These are phyloP conservation scores for Fibroporia radiculosa DNA, from an alignment of 768 basidiomycete species.

Conservation along the genomic window DNA sequence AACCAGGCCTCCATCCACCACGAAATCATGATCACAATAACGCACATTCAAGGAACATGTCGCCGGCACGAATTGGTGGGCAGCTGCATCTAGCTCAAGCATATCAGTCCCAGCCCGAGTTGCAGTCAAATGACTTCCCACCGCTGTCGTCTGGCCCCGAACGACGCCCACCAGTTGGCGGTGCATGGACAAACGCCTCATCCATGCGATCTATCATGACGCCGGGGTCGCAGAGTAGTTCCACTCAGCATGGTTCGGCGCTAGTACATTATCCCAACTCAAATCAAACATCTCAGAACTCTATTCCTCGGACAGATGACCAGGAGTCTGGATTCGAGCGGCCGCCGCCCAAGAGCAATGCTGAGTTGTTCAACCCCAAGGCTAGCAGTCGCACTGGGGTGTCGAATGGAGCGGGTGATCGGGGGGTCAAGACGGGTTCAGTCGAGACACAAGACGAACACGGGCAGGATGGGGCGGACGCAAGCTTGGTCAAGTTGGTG, in stretches of 20 bases:
- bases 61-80: constrained; percentile 26
- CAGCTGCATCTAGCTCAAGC: constrained; percentile 19
- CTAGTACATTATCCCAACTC: constrained; percentile 31
- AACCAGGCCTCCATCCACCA: constrained; percentile 50
- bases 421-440: neutral
- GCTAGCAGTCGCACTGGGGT: constrained; percentile 7
- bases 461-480: neutral
- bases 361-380: constrained; percentile 32
- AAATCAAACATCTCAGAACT: constrained; percentile 14
- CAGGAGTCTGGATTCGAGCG: constrained; percentile 40
- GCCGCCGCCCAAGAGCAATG: constrained; percentile 36
- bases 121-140: constrained; percentile 63
- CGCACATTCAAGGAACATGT: constrained; percentile 29
- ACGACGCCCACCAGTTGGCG: constrained; percentile 46
- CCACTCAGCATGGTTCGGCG: constrained; percentile 23
- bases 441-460: neutral
- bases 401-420: neutral
- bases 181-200: constrained; percentile 65
- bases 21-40: constrained; percentile 46
- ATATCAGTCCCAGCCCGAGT: constrained; percentile 30
- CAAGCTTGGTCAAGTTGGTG: constrained; percentile 6
- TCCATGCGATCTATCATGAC: constrained; percentile 44
- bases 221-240: constrained; percentile 20
- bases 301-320: constrained; percentile 33
- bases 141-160: constrained; percentile 47